Evolutionary conservation across 257 asterid species (phyloP).

Genomic region (Ilex aquifolium): DNA sequence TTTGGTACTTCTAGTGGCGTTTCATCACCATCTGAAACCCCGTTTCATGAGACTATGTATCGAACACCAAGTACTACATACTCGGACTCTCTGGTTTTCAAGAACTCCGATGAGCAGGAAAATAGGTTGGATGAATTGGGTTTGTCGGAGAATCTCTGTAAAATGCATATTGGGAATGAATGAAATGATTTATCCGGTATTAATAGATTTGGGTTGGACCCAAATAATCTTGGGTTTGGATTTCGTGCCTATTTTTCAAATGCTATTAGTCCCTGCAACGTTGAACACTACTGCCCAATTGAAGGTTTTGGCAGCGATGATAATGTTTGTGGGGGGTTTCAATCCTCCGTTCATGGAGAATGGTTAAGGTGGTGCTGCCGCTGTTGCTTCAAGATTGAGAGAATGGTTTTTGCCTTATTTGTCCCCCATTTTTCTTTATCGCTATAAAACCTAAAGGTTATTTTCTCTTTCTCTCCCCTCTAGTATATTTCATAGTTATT

Average conservation of each 20-base stretch:
- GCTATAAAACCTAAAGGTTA: too few relatives aligned
- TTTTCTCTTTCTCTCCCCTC: too few relatives aligned
- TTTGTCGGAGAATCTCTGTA: slow-evolving; percentile 18
- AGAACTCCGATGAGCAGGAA: slow-evolving; percentile 8
- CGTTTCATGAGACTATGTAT: slow-evolving; percentile 11
- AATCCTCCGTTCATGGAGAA: not conserved
- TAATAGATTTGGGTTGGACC: slow-evolving; percentile 10
- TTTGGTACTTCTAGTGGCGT: slow-evolving; percentile 13
- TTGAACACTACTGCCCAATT: not conserved
- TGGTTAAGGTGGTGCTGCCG: too few relatives aligned
- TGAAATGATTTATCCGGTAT: slow-evolving; percentile 7
- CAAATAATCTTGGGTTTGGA: slow-evolving; percentile 12
- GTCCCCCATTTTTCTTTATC: too few relatives aligned
- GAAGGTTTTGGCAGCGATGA: slow-evolving; percentile 9
- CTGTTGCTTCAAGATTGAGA: too few relatives aligned
- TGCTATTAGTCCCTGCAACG: not conserved
- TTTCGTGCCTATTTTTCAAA: not conserved
- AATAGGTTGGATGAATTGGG: slow-evolving; percentile 17
- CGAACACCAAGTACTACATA: slow-evolving; percentile 4
- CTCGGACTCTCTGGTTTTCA: slow-evolving; percentile 10
- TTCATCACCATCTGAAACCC: slow-evolving; percentile 13
- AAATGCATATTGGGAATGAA: slow-evolving; percentile 22
- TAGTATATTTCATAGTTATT: too few relatives aligned
- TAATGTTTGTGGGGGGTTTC: slow-evolving; percentile 1
- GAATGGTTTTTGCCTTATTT: too few relatives aligned